Evolutionary conservation across 2,329 filamentous ascomycete species (phyloP), one percentile per base, ranked within the genome.

Genomic region (Paraphaeosphaeria sporulosa): DNA sequence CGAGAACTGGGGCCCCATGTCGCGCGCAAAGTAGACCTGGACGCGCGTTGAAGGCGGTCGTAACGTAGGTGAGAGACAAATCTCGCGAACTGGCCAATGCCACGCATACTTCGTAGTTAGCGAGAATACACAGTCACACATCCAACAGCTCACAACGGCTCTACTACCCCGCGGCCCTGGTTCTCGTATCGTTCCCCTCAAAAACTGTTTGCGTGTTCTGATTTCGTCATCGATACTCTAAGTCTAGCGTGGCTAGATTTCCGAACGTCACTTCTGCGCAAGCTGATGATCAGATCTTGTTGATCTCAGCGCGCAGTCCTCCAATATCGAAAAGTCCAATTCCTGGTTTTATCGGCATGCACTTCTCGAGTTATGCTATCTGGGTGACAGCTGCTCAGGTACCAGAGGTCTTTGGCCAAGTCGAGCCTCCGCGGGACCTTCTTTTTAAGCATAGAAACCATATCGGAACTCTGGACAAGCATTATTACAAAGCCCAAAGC

Each of bases 1-100:
- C 61, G 89, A 93, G 72, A 95, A 98, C 76, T 99, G 95, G 95
- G 95, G 95, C 0, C 95, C 95, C 1, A 88, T 96, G 87, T 75
- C 76, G 36, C 77, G 81, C 59, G 82, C 82, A 19, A 84, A 83
- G 71, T 77, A 67, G 66, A 15, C 38, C 38, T 48, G 49, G 43
- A 57, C 55, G 44, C 46, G 50, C 51, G 36, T 38, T 48, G 44
- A 51, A 49, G 52, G 38, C 49, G 46, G 48, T 40, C 21, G 57
- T 40, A 23, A 44, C 21, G 21, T n/a, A 17, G 9, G 43, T 12
- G 27, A n/a, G 30, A 34, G 30, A 25, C 6, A 3, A 49, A 9
- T 19, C 5, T 8, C 30, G 32, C 30, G 23, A 10, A 4, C 21
- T 23, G 19, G 23, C 34, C 19, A 42, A 40, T 23, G 15, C 21